Evolutionary conservation across 2,329 filamentous ascomycete species (phyloP).

Genomic region (Fusarium miscanthi): DNA sequence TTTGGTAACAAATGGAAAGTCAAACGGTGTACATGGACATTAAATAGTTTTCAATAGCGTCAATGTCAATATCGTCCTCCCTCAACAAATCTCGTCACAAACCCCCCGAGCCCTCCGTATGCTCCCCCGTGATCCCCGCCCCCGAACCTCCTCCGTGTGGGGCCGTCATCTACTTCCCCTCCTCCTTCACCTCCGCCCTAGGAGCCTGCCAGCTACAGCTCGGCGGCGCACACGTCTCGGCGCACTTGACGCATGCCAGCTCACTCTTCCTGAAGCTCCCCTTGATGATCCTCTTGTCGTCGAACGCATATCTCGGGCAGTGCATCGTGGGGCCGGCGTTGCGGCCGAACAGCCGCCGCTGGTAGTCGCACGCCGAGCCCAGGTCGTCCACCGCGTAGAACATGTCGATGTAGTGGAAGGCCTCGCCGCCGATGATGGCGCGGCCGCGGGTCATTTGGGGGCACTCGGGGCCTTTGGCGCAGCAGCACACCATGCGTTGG

Average conservation of each 20-base stretch:
- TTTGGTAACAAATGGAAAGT: background rate
- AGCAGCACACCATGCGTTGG: slow-evolving; percentile 44
- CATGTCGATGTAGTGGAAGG: slow-evolving; percentile 42
- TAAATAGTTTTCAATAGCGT: background rate
- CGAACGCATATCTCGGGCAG: slow-evolving; percentile 43
- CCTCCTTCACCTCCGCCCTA: slow-evolving; percentile 14
- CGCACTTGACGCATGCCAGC: slow-evolving; percentile 43
- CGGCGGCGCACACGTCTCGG: slow-evolving; percentile 44
- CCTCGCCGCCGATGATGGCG: slow-evolving; percentile 38
- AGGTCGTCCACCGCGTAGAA: slow-evolving; percentile 44
- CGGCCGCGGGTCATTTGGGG: slow-evolving; percentile 41
- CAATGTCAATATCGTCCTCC: background rate
- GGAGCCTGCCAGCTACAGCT: slow-evolving; percentile 45
- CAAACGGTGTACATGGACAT: background rate
- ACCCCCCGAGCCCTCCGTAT: background rate
- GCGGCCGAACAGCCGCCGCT: slow-evolving; percentile 42
- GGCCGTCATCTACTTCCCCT: background rate
- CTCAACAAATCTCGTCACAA: accelerated
- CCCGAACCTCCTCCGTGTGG: background rate
- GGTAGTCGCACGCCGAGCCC: slow-evolving; percentile 45
- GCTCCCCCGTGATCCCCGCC: background rate
- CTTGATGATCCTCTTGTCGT: slow-evolving; percentile 44
- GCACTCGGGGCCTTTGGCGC: slow-evolving; percentile 44
- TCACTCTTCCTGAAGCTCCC: slow-evolving; percentile 42
- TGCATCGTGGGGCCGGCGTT: slow-evolving; percentile 37